A percentile compares a stretch with the other conserved stretches of the same genome.
phyloP scores from a whole-genome alignment of 805 yeast genomes.

The Saturnispora sanitii region DNA sequence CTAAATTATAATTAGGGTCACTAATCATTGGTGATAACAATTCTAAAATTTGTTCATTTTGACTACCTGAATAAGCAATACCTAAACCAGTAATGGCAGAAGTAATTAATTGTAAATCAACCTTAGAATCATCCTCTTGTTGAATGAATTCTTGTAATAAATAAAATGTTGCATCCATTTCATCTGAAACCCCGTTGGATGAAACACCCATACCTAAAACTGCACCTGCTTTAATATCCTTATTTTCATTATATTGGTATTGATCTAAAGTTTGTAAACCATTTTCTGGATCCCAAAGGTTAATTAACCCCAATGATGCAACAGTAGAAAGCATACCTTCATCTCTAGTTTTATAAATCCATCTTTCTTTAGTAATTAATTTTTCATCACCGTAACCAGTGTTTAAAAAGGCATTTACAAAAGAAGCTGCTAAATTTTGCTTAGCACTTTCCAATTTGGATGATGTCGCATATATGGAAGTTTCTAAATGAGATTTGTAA shows the following conservation, averaged over 20 bases:
- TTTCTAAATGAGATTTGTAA: constrained; percentile 84
- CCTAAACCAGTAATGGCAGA: constrained; percentile 89
- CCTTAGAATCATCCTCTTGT: constrained; percentile 42
- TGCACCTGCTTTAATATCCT: constrained; percentile 92
- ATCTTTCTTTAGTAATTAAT: constrained; percentile 58
- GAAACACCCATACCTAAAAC: constrained; percentile 89
- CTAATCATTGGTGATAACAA: constrained; percentile 74
- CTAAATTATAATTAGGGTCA: constrained; percentile 64
- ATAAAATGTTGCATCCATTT: constrained; percentile 85
- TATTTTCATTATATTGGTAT: constrained; percentile 75
- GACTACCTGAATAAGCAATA: constrained; percentile 89
- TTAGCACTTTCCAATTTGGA: constrained; percentile 76
- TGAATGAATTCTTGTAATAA: constrained; percentile 64
- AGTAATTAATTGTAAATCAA: constrained; percentile 41
- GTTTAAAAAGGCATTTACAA: constrained; percentile 85
- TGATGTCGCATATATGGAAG: constrained; percentile 43
- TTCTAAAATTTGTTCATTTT: constrained; percentile 72
- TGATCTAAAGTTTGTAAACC: constrained; percentile 88
- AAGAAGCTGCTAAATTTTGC: constrained; percentile 90
- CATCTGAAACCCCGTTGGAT: constrained; percentile 90
- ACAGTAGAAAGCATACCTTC: constrained; percentile 87
- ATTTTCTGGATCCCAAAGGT: constrained; percentile 83
- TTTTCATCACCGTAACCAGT: constrained; percentile 87
- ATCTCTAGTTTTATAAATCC: constrained; percentile 90
- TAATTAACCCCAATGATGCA: constrained; percentile 82